Base-by-base conservation (phyloP, 345 rosid genomes). In the Populus pruinosa region DNA sequence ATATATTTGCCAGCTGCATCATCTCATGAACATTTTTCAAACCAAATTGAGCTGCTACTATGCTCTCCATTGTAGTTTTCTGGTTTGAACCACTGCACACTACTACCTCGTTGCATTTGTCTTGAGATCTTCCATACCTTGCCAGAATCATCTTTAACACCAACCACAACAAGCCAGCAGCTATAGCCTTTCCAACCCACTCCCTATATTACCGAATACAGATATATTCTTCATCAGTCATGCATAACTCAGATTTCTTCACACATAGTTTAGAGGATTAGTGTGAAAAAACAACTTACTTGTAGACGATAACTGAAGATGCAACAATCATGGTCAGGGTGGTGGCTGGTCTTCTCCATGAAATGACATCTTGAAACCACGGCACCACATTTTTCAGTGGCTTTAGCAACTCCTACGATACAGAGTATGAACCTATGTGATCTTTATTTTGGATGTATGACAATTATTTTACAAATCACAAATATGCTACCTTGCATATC, bases 11-110 rank as follows among this genome's bases (percentile, higher is more conserved):
- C 56, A 82, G 71, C 41, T 86, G 92, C 83, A 93, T 81, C 63
- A 88, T 67, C 85, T 86, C 90, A 29, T 89, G 88, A 77, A 86
- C 25, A 41, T 86, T 80, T 66, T 83, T 82, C 76, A 92, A 76
- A 8, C 94, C 90, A 66, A 83, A 81, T 70, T 96, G 97, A 70
- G 97, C 97, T 14, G 96, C 86, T 47, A 96, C 93, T 47, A 96
- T 86, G 88, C 87, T 92, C 71, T 93, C 97, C 56, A 90, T 81
- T 31, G 92, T 79, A 23, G 85, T 81, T 75, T 76, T 75, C 80
- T 90, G 93, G 50, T 89, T 89, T 0, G 89, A 85, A 29, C 85
- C 90, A 0, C 90, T 89, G 81, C 84, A 82, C 53, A 96, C 92
- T 6, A 90, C 89, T 71, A 93, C 83, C 82, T 90, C 94, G 6